These are phyloP conservation scores for Cenchrus fungigraminus DNA, from an alignment of 176 grass and related monocot genomes.

Conservation along the genomic window DNA sequence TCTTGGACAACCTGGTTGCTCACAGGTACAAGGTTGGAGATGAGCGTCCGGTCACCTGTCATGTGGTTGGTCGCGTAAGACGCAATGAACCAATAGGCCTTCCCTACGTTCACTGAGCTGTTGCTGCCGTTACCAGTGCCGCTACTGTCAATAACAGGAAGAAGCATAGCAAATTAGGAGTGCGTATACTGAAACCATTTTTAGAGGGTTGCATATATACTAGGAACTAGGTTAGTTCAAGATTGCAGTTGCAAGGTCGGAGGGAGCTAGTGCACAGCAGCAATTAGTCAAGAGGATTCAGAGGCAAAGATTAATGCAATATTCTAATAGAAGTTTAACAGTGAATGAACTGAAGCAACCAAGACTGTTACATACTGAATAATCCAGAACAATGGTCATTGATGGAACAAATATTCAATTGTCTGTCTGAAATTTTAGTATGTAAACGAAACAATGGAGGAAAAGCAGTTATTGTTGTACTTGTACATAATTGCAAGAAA, in stretches of 20 bases:
- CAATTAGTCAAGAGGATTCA: background rate
- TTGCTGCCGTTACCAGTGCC: background rate
- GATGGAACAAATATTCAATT: background rate
- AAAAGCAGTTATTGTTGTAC: background rate
- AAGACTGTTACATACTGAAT: background rate
- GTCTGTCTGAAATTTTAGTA: background rate
- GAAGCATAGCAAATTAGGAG: background rate
- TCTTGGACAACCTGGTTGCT: background rate
- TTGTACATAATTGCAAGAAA: background rate
- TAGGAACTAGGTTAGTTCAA: background rate
- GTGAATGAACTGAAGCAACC: background rate
- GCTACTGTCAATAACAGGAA: background rate
- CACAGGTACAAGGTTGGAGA: slow-evolving; percentile 5
- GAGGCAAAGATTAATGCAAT: background rate
- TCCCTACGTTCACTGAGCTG: background rate
- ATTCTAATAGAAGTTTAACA: background rate
- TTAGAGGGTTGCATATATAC: no score
- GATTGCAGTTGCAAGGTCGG: background rate
- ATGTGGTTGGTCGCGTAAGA: background rate
- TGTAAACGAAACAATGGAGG: background rate
- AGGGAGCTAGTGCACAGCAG: background rate
- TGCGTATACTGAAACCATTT: background rate
- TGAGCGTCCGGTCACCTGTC: background rate
- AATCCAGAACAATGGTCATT: background rate
- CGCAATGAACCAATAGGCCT: background rate